A percentile compares a stretch with the other conserved stretches of the same genome.
phyloP scores from a whole-genome alignment of 352 stramenopile genomes.

The Phytophthora kernoviae region DNA sequence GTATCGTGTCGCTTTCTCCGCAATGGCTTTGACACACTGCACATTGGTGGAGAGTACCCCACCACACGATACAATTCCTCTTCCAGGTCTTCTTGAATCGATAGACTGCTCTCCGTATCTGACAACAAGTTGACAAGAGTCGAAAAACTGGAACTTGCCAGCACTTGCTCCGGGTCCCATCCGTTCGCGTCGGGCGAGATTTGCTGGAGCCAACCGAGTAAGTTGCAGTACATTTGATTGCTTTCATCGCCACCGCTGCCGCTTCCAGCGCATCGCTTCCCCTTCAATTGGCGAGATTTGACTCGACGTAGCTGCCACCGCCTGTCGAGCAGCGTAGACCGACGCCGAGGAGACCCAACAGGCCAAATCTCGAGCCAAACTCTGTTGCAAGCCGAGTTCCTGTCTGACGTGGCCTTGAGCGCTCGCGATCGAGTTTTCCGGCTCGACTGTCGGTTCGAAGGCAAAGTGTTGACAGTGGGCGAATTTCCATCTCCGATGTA shows the following conservation, averaged over 20 bases:
- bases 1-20: constrained; percentile 64
- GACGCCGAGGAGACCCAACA: constrained; percentile 70
- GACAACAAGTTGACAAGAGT: constrained; percentile 66
- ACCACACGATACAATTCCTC: constrained; percentile 56
- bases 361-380: constrained; percentile 63
- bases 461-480: background rate
- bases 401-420: constrained; percentile 48
- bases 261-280: constrained; percentile 15
- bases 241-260: constrained; percentile 3
- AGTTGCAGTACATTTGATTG: constrained; percentile 43
- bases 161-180: constrained; percentile 51
- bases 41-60: constrained; percentile 56
- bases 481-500: constrained; percentile 45
- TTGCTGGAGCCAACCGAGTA: constrained; percentile 56
- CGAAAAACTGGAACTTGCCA: constrained; percentile 65
- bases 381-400: constrained; percentile 74
- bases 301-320: constrained; percentile 44
- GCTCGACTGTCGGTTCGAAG: constrained; percentile 19
- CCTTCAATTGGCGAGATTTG: constrained; percentile 20
- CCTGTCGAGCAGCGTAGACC: constrained; percentile 59
- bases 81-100: constrained; percentile 48
- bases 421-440: constrained; percentile 22
- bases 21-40: constrained; percentile 60
- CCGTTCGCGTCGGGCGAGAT: constrained; percentile 32
- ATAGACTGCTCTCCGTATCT: constrained; percentile 28